Base-by-base conservation (phyloP, 768 basidiomycete species). In the Hydnum rufescens region DNA sequence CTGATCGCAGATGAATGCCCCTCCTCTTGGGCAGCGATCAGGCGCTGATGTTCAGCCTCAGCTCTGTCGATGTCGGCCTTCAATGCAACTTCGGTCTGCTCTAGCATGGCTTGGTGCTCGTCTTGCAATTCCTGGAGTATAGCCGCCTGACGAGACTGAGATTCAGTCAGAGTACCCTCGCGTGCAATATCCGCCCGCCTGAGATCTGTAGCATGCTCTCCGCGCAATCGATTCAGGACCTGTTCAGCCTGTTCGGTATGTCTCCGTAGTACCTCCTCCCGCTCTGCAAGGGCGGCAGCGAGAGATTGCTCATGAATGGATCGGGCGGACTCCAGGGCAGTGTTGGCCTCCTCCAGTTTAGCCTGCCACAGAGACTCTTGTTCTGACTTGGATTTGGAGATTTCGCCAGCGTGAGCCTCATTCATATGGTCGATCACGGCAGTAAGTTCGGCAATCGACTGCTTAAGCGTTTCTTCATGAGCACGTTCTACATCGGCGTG, bases 131-230 rank as follows among this genome's bases (percentile, higher is more conserved):
- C 73, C 51, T 76, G 67, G 51, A 92, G 63, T 25, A 76, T 75
- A 5, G 71, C 54, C 42, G 73, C 72, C 53, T 76, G 77, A 39
- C 80, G 70, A 8, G 79, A 77, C 62, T 85, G 70, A 3, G 83
- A 82, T 60, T 82, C 82, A 4, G 79, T 74, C 26, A 88, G 66
- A 2, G 76, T 74, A 30, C 82, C 84, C 57, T 86, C 75, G 23
- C 75, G 75, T 25, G 81, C 70, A 54, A 85, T 79, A 63, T 90
- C 82, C 1, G 73, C 69, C 70, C 83, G 75, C 47, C 80, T 74
- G 32, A 88, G 65, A 59, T 78, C 78, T 31, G 73, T 74, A 31
- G 75, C 74, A 61, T 90, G 87, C 58, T 89, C 84, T 58, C 80
- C 78, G 52, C 74, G 75, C 57, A 87, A 64, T 43, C 82, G 73